Percentiles rank a stretch among this genome's conserved stretches.
Evolutionary conservation across 495 filamentous ascomycete genomes (phyloP).

Genomic region (Penicillium waksmanii): DNA sequence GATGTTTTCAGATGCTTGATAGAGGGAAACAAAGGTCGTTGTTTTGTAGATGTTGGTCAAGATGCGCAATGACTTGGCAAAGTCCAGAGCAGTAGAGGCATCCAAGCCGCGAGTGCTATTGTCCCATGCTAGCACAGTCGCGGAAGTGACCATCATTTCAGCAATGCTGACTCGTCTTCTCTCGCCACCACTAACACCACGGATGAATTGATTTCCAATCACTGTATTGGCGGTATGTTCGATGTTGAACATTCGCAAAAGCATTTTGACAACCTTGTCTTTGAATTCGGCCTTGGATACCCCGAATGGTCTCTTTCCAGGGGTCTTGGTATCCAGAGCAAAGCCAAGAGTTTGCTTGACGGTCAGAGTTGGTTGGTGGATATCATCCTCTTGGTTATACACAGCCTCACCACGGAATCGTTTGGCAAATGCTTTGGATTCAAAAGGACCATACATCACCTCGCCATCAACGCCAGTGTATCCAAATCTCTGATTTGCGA

Average conservation of each 20-base stretch:
- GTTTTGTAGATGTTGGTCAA: constrained; percentile 80
- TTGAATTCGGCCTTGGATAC: constrained; percentile 71
- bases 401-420: constrained; percentile 79
- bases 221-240: constrained; percentile 80
- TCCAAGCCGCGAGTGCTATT: constrained; percentile 86
- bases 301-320: constrained; percentile 69
- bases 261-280: constrained; percentile 65
- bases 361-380: constrained; percentile 80
- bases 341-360: constrained; percentile 84
- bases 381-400: constrained; percentile 85
- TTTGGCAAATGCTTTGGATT: constrained; percentile 58
- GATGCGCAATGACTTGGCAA: constrained; percentile 70
- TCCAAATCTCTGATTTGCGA: constrained; percentile 79
- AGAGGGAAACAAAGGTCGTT: constrained; percentile 78
- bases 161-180: constrained; percentile 63
- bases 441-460: constrained; percentile 78
- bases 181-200: constrained; percentile 83
- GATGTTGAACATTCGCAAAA: constrained; percentile 89
- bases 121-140: constrained; percentile 77
- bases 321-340: constrained; percentile 79
- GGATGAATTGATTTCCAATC: constrained; percentile 78
- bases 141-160: constrained; percentile 71
- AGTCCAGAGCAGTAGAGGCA: constrained; percentile 78
- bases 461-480: constrained; percentile 78
- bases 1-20: constrained; percentile 83